A percentile compares a stretch with the other conserved stretches of the same genome.
phyloP scores from a whole-genome alignment of 768 basidiomycete species.

The Boletus eberwhitei region DNA sequence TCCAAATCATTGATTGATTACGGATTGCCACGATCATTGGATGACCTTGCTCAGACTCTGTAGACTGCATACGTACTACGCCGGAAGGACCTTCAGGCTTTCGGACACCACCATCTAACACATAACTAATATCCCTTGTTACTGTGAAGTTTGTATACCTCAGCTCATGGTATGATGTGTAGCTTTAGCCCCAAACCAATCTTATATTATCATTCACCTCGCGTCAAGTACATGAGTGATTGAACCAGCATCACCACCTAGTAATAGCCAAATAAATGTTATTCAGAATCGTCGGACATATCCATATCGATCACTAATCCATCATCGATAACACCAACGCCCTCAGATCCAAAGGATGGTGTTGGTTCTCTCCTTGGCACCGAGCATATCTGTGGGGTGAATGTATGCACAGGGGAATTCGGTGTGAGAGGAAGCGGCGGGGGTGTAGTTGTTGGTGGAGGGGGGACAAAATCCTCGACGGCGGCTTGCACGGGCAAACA shows the following conservation, averaged over 20 bases:
- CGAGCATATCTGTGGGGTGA: neutral
- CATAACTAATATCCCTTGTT: constrained; percentile 6
- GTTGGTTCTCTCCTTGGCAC: neutral
- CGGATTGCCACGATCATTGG: constrained; percentile 16
- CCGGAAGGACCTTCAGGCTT: constrained; percentile 15
- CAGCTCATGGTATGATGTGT: constrained; percentile 23
- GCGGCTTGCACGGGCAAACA: neutral
- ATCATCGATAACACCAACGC: constrained; percentile 3
- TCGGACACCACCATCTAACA: constrained; percentile 6
- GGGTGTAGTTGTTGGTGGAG: constrained; percentile 33
- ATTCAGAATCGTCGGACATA: constrained; percentile 27
- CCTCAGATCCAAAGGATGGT: neutral
- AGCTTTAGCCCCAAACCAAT: constrained; percentile 19
- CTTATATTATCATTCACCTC: constrained; percentile 1
- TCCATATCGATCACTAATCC: constrained; percentile 24
- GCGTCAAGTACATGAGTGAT: neutral
- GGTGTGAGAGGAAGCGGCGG: constrained; percentile 31
- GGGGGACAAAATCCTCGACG: constrained; percentile 26
- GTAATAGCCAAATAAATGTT: neutral
- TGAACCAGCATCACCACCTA: too few species aligned
- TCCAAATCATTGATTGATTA: constrained; percentile 19
- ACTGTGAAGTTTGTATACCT: constrained; percentile 19
- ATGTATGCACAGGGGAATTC: neutral
- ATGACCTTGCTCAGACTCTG: constrained; percentile 10
- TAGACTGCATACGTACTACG: constrained; percentile 13